phyloP scores from a whole-genome alignment of 345 rosid genomes.

The Salix udensis region DNA sequence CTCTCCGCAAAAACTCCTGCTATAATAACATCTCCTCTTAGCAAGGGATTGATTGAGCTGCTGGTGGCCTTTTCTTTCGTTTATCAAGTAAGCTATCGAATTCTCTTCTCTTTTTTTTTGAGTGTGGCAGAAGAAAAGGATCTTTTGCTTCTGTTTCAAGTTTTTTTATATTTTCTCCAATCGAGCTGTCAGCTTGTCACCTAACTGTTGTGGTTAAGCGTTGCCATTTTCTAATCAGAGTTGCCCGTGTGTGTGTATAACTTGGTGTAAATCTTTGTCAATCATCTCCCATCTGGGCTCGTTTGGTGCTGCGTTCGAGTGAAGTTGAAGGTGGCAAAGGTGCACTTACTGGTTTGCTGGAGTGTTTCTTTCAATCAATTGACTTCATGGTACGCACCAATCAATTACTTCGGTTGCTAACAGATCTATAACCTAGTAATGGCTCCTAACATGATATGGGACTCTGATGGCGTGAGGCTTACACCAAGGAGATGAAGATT shows the following conservation, averaged over 20 bases:
- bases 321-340: constrained; percentile 27
- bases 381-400: not conserved
- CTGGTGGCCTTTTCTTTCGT: constrained; percentile 10
- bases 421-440: not conserved
- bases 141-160: constrained; percentile 53
- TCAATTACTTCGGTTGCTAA: not conserved
- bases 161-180: constrained; percentile 7
- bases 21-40: constrained; percentile 29
- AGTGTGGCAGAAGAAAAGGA: constrained; percentile 50
- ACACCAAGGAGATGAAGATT: no score
- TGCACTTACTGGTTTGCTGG: constrained; percentile 19
- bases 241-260: constrained; percentile 11
- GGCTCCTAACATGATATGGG: no score
- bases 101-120: constrained; percentile 19
- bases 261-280: not conserved
- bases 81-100: constrained; percentile 11
- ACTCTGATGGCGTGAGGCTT: no score
- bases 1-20: constrained; percentile 16
- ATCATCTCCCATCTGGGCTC: constrained; percentile 9
- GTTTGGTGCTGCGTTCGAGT: constrained; percentile 31
- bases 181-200: constrained; percentile 28
- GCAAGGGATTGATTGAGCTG: constrained; percentile 1
- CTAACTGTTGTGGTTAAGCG: constrained; percentile 31
- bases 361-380: constrained; percentile 23
- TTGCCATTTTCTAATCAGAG: constrained; percentile 17